These are phyloP conservation scores for Arthroderma sp. DNA, from an alignment of 2,329 filamentous ascomycete genomes.

Conservation along the genomic window DNA sequence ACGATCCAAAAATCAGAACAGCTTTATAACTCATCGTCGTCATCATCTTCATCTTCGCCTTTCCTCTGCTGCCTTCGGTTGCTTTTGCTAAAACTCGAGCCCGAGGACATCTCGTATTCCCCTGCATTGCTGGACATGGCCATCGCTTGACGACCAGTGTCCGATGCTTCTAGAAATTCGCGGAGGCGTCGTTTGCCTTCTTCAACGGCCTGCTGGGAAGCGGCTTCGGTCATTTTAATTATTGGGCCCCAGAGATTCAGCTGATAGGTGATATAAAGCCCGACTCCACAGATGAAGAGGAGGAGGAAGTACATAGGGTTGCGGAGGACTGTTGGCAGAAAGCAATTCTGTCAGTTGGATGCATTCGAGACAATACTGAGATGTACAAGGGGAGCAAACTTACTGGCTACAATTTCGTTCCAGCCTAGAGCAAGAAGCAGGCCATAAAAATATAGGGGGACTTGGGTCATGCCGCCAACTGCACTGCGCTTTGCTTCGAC, in stretches of 20 bases:
- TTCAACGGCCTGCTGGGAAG: constrained; percentile 70
- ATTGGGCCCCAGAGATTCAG: constrained; percentile 95
- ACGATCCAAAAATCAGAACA: background rate
- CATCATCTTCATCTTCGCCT: constrained; percentile 7
- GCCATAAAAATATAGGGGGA: constrained; percentile 89
- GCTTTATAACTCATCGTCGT: constrained; percentile 7
- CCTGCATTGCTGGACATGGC: constrained; percentile 51
- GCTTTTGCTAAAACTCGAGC: constrained; percentile 11
- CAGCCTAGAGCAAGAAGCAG: constrained; percentile 84
- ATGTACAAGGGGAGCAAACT: constrained; percentile 23
- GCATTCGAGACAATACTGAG: no score
- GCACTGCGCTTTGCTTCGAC: constrained; percentile 96
- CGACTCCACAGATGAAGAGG: constrained; percentile 61
- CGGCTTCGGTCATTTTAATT: constrained; percentile 86
- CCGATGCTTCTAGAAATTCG: constrained; percentile 79
- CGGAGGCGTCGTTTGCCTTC: constrained; percentile 84
- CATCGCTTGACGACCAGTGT: constrained; percentile 70
- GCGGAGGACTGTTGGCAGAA: constrained; percentile 56
- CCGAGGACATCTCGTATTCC: constrained; percentile 45
- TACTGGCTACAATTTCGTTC: constrained; percentile 94
- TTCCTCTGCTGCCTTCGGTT: background rate
- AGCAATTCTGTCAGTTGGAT: no score
- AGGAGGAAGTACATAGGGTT: constrained; percentile 91
- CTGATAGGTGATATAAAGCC: constrained; percentile 78
- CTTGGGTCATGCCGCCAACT: constrained; percentile 85